Evolutionary conservation across 495 filamentous ascomycete species (phyloP).

Genomic region (Neurospora sp.): DNA sequence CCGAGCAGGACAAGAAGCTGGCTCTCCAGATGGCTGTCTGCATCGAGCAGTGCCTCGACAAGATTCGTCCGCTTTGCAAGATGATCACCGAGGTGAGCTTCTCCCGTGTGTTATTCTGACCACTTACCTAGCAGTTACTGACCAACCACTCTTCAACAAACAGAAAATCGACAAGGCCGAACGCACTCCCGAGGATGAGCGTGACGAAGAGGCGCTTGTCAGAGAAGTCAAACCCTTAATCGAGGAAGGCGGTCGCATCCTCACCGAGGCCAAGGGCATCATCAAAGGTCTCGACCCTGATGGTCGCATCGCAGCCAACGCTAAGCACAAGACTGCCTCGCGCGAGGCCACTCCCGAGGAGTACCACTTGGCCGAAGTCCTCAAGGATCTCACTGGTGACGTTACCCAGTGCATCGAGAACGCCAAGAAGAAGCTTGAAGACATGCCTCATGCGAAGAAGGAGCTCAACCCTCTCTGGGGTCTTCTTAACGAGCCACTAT

Average conservation of each 20-base stretch:
- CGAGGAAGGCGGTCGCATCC: constrained; percentile 71
- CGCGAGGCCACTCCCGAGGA: constrained; percentile 81
- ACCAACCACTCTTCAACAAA: background rate
- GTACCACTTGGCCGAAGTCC: constrained; percentile 68
- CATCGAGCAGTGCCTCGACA: constrained; percentile 70
- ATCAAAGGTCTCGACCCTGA: constrained; percentile 89
- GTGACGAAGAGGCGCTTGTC: constrained; percentile 85
- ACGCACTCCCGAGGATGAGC: constrained; percentile 74
- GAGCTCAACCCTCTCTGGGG: constrained; percentile 82
- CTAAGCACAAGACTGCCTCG: constrained; percentile 72
- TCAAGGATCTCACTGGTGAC: constrained; percentile 62
- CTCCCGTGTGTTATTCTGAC: background rate
- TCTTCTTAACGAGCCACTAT: constrained; percentile 71
- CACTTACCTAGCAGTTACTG: background rate
- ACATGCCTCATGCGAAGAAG: constrained; percentile 93
- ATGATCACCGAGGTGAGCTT: constrained; percentile 70
- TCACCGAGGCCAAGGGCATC: constrained; percentile 79
- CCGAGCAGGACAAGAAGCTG: constrained; percentile 60
- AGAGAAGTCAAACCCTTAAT: constrained; percentile 76
- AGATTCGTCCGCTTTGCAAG: constrained; percentile 74
- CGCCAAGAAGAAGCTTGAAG: constrained; percentile 73
- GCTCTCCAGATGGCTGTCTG: constrained; percentile 68
- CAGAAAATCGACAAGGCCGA: constrained; percentile 74
- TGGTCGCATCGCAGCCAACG: constrained; percentile 72
- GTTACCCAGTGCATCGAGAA: constrained; percentile 72